Evolutionary conservation across 441 rosid species (phyloP), one percentile per base, ranked within the genome.

Genomic region (Cnidoscolus chayamansa): DNA sequence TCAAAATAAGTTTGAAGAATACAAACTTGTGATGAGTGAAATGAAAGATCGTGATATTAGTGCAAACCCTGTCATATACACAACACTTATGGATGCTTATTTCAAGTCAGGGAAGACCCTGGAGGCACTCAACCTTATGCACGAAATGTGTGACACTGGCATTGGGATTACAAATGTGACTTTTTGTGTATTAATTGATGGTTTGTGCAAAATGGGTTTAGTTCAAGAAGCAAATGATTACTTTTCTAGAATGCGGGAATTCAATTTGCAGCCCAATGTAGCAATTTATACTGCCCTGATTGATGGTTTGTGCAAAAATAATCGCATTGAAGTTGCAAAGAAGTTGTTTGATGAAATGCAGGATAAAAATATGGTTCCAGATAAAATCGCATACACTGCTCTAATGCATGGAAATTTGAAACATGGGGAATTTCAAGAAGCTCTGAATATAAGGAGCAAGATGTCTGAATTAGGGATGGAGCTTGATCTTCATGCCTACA

Each of bases 291-390:
- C 93, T 58, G 82, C 91, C 17, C 67, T 90, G 77, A 81, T 90
- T 74, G 96, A 90, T 62, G 92, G 92, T 72, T 88, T 90, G 49
- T 87, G 90, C 84, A 90, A 88, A 81, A 84, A 77, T 63, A 83
- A 84, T 77, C 77, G 77, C 73, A 68, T 86, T n/a, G 86, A 81
- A 73, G 88, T 77, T 13, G 93, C 87, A 12, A 86, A 82, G 77
- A 72, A 75, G 65, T 74, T 84, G 61, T 88, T 85, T 50, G 74
- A 78, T 62, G 82, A 87, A 79, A 87, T 88, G 88, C 81, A 65
- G 58, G 79, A 70, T 40, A 81, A 78, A 67, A 76, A 81, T 65
- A 66, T 86, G 79, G 48, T 76, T 81, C 88, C 87, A 16, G 93
- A 90, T 79, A 84, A 68, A 78, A 67, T 65, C 31, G 87, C 83